Evolutionary conservation across 2,329 filamentous ascomycete genomes (phyloP).

Genomic region (Fusarium fracticaudum): DNA sequence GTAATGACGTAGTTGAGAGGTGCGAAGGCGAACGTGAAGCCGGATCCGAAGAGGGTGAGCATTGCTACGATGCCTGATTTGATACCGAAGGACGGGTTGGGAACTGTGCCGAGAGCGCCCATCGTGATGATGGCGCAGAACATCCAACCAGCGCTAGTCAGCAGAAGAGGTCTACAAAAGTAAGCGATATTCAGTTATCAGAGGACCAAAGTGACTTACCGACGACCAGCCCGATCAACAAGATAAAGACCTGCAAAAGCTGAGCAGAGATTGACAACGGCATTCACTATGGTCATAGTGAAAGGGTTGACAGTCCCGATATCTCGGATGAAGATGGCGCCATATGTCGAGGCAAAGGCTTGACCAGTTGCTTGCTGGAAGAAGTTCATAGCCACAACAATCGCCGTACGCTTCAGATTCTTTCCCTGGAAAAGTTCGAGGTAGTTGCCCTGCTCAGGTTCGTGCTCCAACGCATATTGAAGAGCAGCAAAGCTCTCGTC

Average conservation of each 20-base stretch:
- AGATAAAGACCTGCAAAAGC: conserved; percentile 5
- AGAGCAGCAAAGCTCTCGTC: conserved; percentile 4
- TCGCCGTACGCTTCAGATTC: conserved; percentile 26
- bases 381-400: conserved; percentile 27
- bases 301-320: conserved; percentile 42
- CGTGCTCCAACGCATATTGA: conserved; percentile 18
- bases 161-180: not conserved
- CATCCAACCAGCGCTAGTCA: conserved; percentile 28
- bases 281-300: conserved; percentile 29
- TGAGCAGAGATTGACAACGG: conserved; percentile 9
- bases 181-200: not conserved
- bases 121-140: conserved; percentile 38
- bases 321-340: conserved; percentile 34
- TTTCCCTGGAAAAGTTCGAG: conserved; percentile 24
- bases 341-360: conserved; percentile 35
- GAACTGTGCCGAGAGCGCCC: conserved; percentile 36
- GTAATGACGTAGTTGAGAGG: conserved; percentile 33
- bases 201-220: not conserved
- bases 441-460: conserved; percentile 29
- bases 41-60: conserved; percentile 35
- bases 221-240: conserved; percentile 10
- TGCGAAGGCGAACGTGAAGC: conserved; percentile 11
- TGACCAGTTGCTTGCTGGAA: conserved; percentile 34
- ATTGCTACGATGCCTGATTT: conserved; percentile 40
- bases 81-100: conserved; percentile 9